Percentiles rank a stretch among this genome's conserved stretches.
phyloP scores from a whole-genome alignment of 1,284 basidiomycete species.

The Rhizoctonia solani region DNA sequence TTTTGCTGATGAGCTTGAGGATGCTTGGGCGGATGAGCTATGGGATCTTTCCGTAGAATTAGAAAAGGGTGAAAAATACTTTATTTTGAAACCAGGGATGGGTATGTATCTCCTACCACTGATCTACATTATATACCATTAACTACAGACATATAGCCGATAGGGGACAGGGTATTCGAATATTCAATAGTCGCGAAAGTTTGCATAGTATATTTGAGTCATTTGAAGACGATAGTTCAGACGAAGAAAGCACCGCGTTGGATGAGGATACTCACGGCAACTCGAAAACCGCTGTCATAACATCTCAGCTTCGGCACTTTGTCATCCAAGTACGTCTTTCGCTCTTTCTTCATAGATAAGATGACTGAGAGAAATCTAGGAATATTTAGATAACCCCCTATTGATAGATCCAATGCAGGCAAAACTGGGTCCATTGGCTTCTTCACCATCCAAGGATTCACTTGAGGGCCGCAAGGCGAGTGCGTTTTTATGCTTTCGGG shows the following conservation, averaged over 20 bases:
- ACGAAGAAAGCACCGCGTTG: slow-evolving; percentile 49
- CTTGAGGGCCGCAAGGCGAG: slow-evolving; percentile 69
- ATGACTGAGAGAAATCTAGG: slow-evolving; percentile 53
- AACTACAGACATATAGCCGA: slow-evolving; percentile 55
- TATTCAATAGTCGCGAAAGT: slow-evolving; percentile 81
- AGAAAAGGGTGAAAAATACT: slow-evolving; percentile 63
- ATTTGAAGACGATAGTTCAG: slow-evolving; percentile 68
- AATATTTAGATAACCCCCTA: slow-evolving; percentile 79
- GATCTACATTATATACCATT: no score
- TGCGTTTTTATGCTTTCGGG: slow-evolving; percentile 29
- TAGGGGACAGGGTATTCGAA: slow-evolving; percentile 89
- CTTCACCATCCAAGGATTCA: slow-evolving; percentile 36
- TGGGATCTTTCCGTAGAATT: slow-evolving; percentile 71
- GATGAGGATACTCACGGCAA: slow-evolving; percentile 38
- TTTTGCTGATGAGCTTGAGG: slow-evolving; percentile 94
- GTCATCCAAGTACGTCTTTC: slow-evolving; percentile 79
- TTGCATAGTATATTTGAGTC: slow-evolving; percentile 80
- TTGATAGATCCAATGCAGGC: slow-evolving; percentile 65
- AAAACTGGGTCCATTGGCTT: slow-evolving; percentile 46
- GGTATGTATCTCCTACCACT: slow-evolving; percentile 42
- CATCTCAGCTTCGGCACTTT: slow-evolving; percentile 92
- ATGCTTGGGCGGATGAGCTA: slow-evolving; percentile 90
- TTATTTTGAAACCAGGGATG: slow-evolving; percentile 97
- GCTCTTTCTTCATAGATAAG: slow-evolving; percentile 25
- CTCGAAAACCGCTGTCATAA: slow-evolving; percentile 64